Evolutionary conservation across 169 alveolate genomes (phyloP), one percentile per base, ranked within the genome.

Genomic region (Cryptosporidium bovis): DNA sequence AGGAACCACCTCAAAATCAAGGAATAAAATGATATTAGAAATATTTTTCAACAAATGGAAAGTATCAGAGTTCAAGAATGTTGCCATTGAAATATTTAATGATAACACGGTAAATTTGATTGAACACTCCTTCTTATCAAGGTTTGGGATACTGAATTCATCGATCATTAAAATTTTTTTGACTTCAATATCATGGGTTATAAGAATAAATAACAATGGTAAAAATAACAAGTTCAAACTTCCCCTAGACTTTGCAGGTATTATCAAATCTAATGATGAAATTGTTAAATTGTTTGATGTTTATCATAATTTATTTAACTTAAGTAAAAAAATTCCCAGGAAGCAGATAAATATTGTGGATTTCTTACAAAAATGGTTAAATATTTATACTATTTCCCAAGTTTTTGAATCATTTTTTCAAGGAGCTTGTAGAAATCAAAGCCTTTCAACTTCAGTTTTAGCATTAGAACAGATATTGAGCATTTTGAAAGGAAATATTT

Each of bases 11-110:
- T 44, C 62, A 18, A 34, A 36, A 60, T 77, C 87, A 44, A 56
- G 64, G 33, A 77, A 77, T 62, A 71, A 77, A 29, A 77, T 77
- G 48, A 77, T 77, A 36, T 29, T 77, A 62, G 71, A 56, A 24
- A 77, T 77, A 77, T 77, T 60, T 77, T 44, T 34, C 48, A 77
- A 60, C 20, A 60, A 60, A 27, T 77, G 87, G 87, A 36, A 44
- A 5, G 48, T 77, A 34, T 51, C n/a, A n/a, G 27, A 51, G 44
- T 33, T 24, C 3, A 29, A 56, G 29, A 33, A 51, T 16, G 31
- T 53, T 16, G 29, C 29, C 1, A 51, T 69, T 15, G 55, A 69
- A 10, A 56, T 12, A n/a, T 13, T 16, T 16, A 34, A 29, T 16
- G 27, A 4, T 15, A 33, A 33, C 13, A 3, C 83, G 27, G 13